A percentile compares a stretch with the other conserved stretches of the same genome.
phyloP scores from a whole-genome alignment of 2,329 filamentous ascomycete genomes.

The Diaporthe caulivora region DNA sequence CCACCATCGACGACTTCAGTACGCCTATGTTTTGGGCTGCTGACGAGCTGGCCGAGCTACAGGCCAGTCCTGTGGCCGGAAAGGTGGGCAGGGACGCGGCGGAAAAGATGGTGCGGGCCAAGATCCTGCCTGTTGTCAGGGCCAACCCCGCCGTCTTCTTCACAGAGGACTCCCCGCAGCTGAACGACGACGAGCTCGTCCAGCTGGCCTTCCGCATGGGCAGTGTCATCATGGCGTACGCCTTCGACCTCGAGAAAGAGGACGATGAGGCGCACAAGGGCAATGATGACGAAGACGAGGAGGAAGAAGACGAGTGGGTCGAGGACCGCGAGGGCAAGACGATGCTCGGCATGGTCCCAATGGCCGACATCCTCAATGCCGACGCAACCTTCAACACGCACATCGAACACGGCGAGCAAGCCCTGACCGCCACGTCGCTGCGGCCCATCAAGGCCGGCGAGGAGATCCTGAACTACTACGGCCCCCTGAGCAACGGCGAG shows the following conservation, averaged over 20 bases:
- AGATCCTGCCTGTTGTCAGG: conserved; percentile 65
- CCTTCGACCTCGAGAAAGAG: conserved; percentile 80
- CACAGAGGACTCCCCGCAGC: conserved; percentile 47
- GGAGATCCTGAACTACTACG: conserved; percentile 91
- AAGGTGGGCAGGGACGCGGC: conserved; percentile 83
- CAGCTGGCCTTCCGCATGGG: conserved; percentile 82
- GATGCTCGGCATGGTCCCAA: conserved; percentile 87
- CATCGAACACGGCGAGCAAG: conserved; percentile 65
- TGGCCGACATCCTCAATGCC: conserved; percentile 91
- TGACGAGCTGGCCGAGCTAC: conserved; percentile 77
- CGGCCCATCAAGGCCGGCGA: conserved; percentile 76
- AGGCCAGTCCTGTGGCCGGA: conserved; percentile 79
- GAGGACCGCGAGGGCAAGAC: conserved; percentile 70
- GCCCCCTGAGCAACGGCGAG: conserved; percentile 84
- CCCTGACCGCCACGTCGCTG: conserved; percentile 78
- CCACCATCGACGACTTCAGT: conserved; percentile 73
- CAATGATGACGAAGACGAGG: conserved; percentile 70
- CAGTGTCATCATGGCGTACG: conserved; percentile 91
- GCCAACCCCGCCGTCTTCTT: conserved; percentile 61
- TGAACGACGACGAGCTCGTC: conserved; percentile 60
- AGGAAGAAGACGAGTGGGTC: conserved; percentile 74
- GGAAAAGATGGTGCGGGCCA: conserved; percentile 74
- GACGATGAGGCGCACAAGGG: conserved; percentile 50
- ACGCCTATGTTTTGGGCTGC: conserved; percentile 92
- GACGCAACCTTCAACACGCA: conserved; percentile 85